Conservation (phyloP, 306 rosid species). For the Trifolium fragiferum region DNA sequence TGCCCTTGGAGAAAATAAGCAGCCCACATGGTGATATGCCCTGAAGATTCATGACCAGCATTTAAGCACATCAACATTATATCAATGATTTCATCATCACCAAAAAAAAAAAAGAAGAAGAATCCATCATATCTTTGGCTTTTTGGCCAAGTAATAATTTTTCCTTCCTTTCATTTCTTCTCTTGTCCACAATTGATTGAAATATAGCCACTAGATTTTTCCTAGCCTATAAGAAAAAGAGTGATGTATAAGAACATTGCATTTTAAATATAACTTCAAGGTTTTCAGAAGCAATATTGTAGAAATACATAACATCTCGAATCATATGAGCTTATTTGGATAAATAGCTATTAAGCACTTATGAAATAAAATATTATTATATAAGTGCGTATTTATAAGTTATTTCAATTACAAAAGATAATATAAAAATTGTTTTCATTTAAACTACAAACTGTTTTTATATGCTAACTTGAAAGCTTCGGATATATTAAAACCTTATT, state of each 20-base stretch:
- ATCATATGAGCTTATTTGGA: too few relatives aligned
- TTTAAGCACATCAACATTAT: slow-evolving; percentile 80
- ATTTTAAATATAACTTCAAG: background rate
- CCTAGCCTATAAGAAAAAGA: slow-evolving; percentile 56
- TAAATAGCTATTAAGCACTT: too few relatives aligned
- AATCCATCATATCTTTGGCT: slow-evolving; percentile 84
- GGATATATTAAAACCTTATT: too few relatives aligned
- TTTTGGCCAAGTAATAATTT: background rate
- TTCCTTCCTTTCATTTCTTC: slow-evolving; percentile 46
- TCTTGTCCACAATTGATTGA: slow-evolving; percentile 56
- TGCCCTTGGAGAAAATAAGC: slow-evolving; percentile 52
- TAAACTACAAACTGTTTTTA: too few relatives aligned
- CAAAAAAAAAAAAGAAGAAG: too few relatives aligned
- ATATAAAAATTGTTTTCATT: too few relatives aligned
- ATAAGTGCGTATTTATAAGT: too few relatives aligned
- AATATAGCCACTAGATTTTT: slow-evolving; percentile 54
- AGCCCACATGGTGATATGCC: slow-evolving; percentile 86
- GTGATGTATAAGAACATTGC: background rate
- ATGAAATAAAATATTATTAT: too few relatives aligned
- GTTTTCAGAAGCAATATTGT: background rate
- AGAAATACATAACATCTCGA: too few relatives aligned
- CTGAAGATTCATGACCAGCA: slow-evolving; percentile 96
- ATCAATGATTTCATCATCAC: slow-evolving; percentile 78
- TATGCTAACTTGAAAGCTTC: too few relatives aligned
- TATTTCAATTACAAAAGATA: too few relatives aligned